Conservation (phyloP, 495 filamentous ascomycete genomes). For the Aspergillus ellipticus region DNA sequence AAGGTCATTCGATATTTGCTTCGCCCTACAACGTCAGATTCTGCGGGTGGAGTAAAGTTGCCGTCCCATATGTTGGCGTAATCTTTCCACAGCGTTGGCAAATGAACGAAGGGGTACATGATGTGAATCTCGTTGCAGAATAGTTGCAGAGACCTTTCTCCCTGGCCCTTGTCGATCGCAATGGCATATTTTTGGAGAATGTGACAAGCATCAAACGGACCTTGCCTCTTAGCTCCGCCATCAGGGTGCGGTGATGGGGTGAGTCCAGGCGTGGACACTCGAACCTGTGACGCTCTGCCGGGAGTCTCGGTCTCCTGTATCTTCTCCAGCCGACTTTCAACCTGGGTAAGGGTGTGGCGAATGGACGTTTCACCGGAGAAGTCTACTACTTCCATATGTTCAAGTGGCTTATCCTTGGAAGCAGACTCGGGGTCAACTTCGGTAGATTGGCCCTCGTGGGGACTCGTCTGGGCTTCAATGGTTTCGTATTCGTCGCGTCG, state of each 20-base stretch:
- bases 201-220: not conserved
- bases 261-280: not conserved
- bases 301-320: slow-evolving; percentile 10
- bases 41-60: not conserved
- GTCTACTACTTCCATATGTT: slow-evolving; percentile 3
- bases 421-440: not conserved
- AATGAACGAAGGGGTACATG: slow-evolving; percentile 24
- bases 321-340: slow-evolving; percentile 22
- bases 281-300: slow-evolving; percentile 13
- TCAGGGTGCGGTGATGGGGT: not conserved
- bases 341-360: slow-evolving; percentile 19
- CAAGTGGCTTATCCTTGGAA: not conserved
- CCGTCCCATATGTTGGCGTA: slow-evolving; percentile 14
- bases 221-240: not conserved
- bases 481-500: too few relatives aligned
- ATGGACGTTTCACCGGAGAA: slow-evolving; percentile 29
- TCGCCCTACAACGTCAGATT: not conserved
- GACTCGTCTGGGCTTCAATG: too few relatives aligned
- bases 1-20: slow-evolving; percentile 6
- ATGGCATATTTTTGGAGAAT: slow-evolving; percentile 11
- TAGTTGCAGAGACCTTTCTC: slow-evolving; percentile 15
- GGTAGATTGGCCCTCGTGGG: not conserved
- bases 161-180: slow-evolving; percentile 10
- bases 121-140: slow-evolving; percentile 26
- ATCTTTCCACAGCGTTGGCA: slow-evolving; percentile 13